Percentiles rank a stretch among this genome's conserved stretches.
Evolutionary conservation across 106 monocot species (phyloP).

Genomic region (Apostasia shenzhenica): DNA sequence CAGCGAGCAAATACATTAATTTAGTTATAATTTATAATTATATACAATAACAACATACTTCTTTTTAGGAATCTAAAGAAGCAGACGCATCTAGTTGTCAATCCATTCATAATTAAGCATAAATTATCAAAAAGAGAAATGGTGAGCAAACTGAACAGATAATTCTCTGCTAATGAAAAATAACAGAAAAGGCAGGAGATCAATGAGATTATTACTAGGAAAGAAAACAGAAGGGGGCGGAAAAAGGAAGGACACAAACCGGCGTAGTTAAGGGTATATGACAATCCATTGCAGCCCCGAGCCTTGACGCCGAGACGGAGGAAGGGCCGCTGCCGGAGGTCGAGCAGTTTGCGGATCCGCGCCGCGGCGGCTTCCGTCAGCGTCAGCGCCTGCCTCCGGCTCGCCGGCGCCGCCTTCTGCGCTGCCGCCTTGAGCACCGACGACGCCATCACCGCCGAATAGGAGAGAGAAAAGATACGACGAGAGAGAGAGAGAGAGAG

Average conservation of each 20-base stretch:
- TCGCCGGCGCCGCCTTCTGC: constrained; percentile 33
- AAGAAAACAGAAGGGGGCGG: neutral
- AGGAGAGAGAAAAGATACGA: neutral
- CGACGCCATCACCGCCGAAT: constrained; percentile 37
- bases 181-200: no score
- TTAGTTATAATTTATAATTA: no score
- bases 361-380: constrained; percentile 74
- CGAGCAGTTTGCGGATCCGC: constrained; percentile 64
- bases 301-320: constrained; percentile 86
- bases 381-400: constrained; percentile 65
- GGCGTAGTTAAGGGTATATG: constrained; percentile 91
- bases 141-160: no score
- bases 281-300: constrained; percentile 90
- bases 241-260: constrained; percentile 24
- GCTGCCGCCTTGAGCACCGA: constrained; percentile 45
- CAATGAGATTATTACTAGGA: no score
- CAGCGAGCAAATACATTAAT: no score
- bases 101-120: no score
- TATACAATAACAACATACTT: no score
- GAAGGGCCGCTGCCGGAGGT: constrained; percentile 63
- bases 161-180: no score
- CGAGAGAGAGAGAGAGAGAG: no score
- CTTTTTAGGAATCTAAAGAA: no score
- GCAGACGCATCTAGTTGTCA: no score
- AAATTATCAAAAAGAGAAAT: no score